These are phyloP conservation scores for Fusarium poae DNA, from an alignment of 2,329 filamentous ascomycete species.

Conservation along the genomic window DNA sequence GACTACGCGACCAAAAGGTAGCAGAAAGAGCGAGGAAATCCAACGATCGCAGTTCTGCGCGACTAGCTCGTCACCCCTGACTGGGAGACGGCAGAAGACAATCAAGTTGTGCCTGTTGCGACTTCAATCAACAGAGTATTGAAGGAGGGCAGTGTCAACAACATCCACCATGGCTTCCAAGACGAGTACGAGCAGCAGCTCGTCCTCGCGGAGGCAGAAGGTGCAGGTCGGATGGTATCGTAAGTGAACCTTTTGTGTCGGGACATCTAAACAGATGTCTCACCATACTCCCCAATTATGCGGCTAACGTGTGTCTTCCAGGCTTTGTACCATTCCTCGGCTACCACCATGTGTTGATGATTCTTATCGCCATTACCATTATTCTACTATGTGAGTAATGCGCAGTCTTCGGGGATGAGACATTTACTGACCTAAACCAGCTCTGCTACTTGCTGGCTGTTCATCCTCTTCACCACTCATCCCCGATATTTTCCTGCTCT, in stretches of 20 bases:
- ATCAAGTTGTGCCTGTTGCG: constrained; percentile 28
- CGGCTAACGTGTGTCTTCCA: constrained; percentile 51
- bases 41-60: constrained; percentile 18
- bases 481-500: constrained; percentile 95
- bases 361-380: constrained; percentile 92
- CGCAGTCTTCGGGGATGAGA: not conserved
- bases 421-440: constrained; percentile 59
- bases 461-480: constrained; percentile 96
- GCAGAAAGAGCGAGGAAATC: constrained; percentile 36
- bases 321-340: constrained; percentile 77
- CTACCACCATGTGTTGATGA: constrained; percentile 93
- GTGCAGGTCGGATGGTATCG: constrained; percentile 65
- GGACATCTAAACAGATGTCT: constrained; percentile 33
- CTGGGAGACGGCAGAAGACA: constrained; percentile 45
- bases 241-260: constrained; percentile 51
- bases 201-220: constrained; percentile 50
- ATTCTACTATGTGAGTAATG: constrained; percentile 89
- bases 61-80: constrained; percentile 43
- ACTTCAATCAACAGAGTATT: constrained; percentile 23
- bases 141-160: constrained; percentile 38
- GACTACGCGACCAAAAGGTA: constrained; percentile 18
- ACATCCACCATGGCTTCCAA: constrained; percentile 44
- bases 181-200: constrained; percentile 46
- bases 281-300: constrained; percentile 4
- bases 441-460: constrained; percentile 92